Evolutionary conservation across 305 asterid genomes (phyloP).

Genomic region (Fraxinus greggii): DNA sequence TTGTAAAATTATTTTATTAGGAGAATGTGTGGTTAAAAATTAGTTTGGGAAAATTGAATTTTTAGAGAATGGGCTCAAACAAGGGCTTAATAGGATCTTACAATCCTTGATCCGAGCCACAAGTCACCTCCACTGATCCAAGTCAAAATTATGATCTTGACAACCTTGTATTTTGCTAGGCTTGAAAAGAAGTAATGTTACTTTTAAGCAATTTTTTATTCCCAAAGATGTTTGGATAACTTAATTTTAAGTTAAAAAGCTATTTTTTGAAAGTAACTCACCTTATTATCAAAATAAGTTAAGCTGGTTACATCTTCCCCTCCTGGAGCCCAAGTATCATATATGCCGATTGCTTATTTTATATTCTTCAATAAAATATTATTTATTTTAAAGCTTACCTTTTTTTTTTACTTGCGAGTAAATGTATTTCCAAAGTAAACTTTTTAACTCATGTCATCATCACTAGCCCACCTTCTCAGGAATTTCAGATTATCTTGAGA

Average conservation of each 20-base stretch:
- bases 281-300: background rate
- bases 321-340: too few relatives aligned
- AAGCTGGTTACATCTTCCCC: too few relatives aligned
- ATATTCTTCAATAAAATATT: background rate
- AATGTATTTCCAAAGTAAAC: background rate
- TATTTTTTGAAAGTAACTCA: background rate
- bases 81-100: too few relatives aligned
- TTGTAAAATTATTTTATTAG: too few relatives aligned
- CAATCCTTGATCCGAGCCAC: too few relatives aligned
- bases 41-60: too few relatives aligned
- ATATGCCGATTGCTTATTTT: background rate
- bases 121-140: too few relatives aligned
- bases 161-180: background rate
- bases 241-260: background rate
- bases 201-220: background rate
- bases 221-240: too few relatives aligned
- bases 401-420: background rate
- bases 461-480: background rate
- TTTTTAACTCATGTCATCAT: background rate
- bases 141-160: too few relatives aligned
- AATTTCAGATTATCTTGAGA: slow-evolving; percentile 1
- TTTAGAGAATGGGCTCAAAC: too few relatives aligned
- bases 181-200: background rate
- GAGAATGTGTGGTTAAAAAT: too few relatives aligned
- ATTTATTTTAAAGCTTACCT: too few relatives aligned